Evolutionary conservation across 148 eudicot genomes (phyloP).

Genomic region (Silene conica): DNA sequence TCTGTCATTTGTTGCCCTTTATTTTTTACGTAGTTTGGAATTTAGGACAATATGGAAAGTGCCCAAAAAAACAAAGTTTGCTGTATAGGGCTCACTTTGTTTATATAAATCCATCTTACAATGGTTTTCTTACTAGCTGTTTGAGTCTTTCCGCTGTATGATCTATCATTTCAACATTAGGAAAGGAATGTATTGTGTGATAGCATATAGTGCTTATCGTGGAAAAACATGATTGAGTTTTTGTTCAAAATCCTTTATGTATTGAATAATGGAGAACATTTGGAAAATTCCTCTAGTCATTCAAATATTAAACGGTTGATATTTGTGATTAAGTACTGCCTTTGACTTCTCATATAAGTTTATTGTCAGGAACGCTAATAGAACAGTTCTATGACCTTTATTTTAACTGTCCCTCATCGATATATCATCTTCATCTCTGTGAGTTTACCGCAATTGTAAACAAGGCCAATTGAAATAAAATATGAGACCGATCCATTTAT

Average conservation of each 20-base stretch:
- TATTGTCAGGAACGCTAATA: background rate
- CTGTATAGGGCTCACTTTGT: slow-evolving; percentile 1
- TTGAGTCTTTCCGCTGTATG: background rate
- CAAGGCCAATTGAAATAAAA: too few relatives aligned
- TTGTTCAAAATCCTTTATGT: background rate
- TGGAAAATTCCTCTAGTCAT: too few relatives aligned
- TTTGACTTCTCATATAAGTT: background rate
- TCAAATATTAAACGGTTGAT: too few relatives aligned
- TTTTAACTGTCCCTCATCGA: background rate
- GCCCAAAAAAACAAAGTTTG: background rate
- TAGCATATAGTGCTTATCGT: background rate
- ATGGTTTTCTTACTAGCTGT: background rate
- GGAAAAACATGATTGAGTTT: background rate
- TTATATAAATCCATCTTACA: background rate
- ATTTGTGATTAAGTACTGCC: background rate
- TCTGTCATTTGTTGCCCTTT: background rate
- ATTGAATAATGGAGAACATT: background rate
- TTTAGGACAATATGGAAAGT: background rate
- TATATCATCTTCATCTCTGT: background rate
- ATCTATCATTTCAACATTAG: too few relatives aligned
- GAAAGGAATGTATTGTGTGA: background rate
- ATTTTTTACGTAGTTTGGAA: background rate
- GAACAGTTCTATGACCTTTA: background rate
- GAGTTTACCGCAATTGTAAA: too few relatives aligned
- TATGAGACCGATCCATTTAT: too few relatives aligned